Percentiles rank a stretch among this genome's conserved stretches.
Conservation (phyloP, 768 basidiomycete species). For the Suillus americanus region DNA sequence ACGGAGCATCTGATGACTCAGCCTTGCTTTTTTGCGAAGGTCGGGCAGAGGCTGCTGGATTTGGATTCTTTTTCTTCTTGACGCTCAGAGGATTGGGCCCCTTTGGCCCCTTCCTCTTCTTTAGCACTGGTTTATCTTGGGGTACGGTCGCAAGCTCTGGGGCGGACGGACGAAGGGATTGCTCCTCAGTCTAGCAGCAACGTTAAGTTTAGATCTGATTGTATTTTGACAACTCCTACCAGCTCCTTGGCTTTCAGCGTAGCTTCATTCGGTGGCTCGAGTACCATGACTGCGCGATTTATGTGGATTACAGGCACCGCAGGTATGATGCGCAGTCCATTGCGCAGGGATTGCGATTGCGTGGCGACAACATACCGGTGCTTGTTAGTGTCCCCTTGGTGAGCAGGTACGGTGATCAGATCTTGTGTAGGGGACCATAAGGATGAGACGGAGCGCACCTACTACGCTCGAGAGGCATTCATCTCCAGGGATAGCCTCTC, state of each 20-base stretch:
- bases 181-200: constrained; percentile 57
- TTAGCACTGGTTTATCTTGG: constrained; percentile 37
- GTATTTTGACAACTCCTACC: constrained; percentile 36
- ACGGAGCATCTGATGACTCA: not conserved
- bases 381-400: constrained; percentile 75
- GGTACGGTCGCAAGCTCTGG: constrained; percentile 49
- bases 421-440: not conserved
- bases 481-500: constrained; percentile 78
- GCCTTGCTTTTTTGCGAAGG: not conserved
- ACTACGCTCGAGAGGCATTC: constrained; percentile 83
- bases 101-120: constrained; percentile 70
- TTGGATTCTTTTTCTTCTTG: constrained; percentile 83
- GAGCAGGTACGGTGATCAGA: constrained; percentile 5
- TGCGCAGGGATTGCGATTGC: constrained; percentile 74
- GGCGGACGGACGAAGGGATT: constrained; percentile 50
- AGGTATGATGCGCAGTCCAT: constrained; percentile 67
- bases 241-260: constrained; percentile 69
- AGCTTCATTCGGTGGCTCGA: constrained; percentile 84
- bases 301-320: constrained; percentile 90
- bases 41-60: constrained; percentile 5
- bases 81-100: constrained; percentile 91
- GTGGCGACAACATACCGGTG: constrained; percentile 91
- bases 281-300: constrained; percentile 88
- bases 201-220: not conserved
- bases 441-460: constrained; percentile 43